These are phyloP conservation scores for Elongisporangium senticosum DNA, from an alignment of 352 stramenopile genomes.

Conservation along the genomic window DNA sequence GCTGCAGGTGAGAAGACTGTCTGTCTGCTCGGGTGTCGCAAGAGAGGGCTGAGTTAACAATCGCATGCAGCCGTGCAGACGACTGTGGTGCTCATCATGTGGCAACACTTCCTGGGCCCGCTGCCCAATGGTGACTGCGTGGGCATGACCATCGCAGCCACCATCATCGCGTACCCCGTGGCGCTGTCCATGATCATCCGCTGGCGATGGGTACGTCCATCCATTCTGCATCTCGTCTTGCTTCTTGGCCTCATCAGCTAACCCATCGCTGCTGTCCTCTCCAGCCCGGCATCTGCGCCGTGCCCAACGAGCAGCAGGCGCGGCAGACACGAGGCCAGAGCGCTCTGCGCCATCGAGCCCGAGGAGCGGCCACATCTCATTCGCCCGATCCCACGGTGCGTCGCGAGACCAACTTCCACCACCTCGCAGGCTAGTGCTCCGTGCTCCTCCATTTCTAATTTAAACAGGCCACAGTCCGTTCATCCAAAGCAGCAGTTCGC, in stretches of 20 bases:
- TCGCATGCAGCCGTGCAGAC: constrained; percentile 29
- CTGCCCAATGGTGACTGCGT: constrained; percentile 78
- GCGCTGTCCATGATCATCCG: constrained; percentile 71
- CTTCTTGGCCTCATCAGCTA: neutral
- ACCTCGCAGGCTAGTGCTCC: constrained; percentile 6
- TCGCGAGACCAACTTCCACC: constrained; percentile 12
- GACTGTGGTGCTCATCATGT: constrained; percentile 40
- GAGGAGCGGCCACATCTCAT: neutral
- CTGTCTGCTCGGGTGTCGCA: neutral
- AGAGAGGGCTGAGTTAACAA: neutral
- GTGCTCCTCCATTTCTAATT: neutral
- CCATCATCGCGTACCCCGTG: constrained; percentile 55
- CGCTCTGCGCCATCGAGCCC: neutral
- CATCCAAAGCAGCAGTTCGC: neutral
- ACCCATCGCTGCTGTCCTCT: constrained; percentile 7
- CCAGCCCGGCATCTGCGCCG: constrained; percentile 69
- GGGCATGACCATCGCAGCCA: constrained; percentile 53
- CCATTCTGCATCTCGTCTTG: neutral
- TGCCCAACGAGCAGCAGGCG: constrained; percentile 62
- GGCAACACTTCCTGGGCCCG: constrained; percentile 41
- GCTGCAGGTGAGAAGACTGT: constrained; percentile 18
- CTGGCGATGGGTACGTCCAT: constrained; percentile 57
- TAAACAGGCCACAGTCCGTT: neutral
- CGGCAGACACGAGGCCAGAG: constrained; percentile 16
- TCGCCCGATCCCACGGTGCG: constrained; percentile 12